phyloP scores from a whole-genome alignment of 2,329 filamentous ascomycete genomes.

The Nemania sp. region DNA sequence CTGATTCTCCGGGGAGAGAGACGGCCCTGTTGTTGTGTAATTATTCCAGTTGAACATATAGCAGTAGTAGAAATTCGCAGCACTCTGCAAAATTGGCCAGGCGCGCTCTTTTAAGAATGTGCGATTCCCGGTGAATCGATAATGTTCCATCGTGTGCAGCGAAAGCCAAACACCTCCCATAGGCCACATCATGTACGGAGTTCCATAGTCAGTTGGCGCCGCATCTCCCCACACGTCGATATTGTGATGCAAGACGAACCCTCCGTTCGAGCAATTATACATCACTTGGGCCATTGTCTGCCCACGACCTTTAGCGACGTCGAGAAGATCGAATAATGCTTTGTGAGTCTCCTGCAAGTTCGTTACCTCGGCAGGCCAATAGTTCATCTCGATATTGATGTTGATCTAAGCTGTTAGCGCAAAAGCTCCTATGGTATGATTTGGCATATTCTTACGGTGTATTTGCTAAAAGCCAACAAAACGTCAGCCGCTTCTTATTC shows the following conservation, averaged over 20 bases:
- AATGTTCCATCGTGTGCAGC: conserved; percentile 45
- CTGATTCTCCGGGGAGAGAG: conserved; percentile 27
- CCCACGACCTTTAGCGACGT: conserved; percentile 37
- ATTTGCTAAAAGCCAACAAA: conserved; percentile 1
- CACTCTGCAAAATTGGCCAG: conserved; percentile 40
- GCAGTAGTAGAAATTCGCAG: conserved; percentile 44
- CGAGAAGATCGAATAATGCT: conserved; percentile 43
- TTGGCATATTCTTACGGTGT: neutral
- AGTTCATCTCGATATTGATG: conserved; percentile 31
- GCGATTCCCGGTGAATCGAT: conserved; percentile 40
- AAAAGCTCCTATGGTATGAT: neutral
- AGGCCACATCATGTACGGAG: conserved; percentile 41
- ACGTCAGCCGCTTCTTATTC: neutral
- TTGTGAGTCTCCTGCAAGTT: conserved; percentile 44
- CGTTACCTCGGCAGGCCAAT: conserved; percentile 36
- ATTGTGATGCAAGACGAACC: conserved; percentile 45
- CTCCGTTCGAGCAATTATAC: conserved; percentile 41
- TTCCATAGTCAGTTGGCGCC: conserved; percentile 37
- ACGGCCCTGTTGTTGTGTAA: conserved; percentile 25
- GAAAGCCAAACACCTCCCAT: conserved; percentile 47
- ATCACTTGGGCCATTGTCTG: conserved; percentile 40
- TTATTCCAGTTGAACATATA: conserved; percentile 41
- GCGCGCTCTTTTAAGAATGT: conserved; percentile 32
- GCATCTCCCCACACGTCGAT: conserved; percentile 46
- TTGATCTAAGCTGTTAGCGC: conserved; percentile 18